Evolutionary conservation across 352 stramenopile genomes (phyloP).

Genomic region (Salisapilia sapeloensis): DNA sequence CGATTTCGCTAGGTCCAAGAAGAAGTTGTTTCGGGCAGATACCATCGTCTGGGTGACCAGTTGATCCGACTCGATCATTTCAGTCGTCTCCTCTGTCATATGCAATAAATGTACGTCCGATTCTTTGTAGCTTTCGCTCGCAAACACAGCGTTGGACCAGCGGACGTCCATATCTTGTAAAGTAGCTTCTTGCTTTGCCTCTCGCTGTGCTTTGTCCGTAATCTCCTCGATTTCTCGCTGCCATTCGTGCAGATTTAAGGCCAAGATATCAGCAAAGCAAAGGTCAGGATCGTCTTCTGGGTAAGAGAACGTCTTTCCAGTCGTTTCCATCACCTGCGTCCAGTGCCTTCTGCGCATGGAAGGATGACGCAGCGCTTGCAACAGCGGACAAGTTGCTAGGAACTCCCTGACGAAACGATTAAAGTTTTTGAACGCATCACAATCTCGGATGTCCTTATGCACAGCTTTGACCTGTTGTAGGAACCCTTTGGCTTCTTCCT

Average conservation of each 20-base stretch:
- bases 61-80: constrained; percentile 91
- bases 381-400: constrained; percentile 54
- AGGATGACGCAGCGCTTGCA: constrained; percentile 57
- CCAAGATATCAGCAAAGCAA: constrained; percentile 69
- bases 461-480: constrained; percentile 79
- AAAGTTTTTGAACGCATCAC: constrained; percentile 82
- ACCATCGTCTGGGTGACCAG: constrained; percentile 89
- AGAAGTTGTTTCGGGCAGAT: constrained; percentile 46
- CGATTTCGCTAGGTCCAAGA: constrained; percentile 28
- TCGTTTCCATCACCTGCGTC: constrained; percentile 42
- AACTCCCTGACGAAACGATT: constrained; percentile 62
- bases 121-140: constrained; percentile 80
- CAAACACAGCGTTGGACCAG: constrained; percentile 56
- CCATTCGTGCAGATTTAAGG: constrained; percentile 60
- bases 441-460: constrained; percentile 80
- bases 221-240: constrained; percentile 83
- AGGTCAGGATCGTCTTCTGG: constrained; percentile 46
- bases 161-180: constrained; percentile 62
- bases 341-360: constrained; percentile 62
- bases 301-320: constrained; percentile 34
- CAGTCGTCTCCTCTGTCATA: constrained; percentile 87
- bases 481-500: constrained; percentile 87
- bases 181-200: constrained; percentile 80
- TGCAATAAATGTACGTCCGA: constrained; percentile 70
- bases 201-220: constrained; percentile 81